phyloP scores from a whole-genome alignment of 2,329 filamentous ascomycete genomes.

The Atkinsonella texensis region DNA sequence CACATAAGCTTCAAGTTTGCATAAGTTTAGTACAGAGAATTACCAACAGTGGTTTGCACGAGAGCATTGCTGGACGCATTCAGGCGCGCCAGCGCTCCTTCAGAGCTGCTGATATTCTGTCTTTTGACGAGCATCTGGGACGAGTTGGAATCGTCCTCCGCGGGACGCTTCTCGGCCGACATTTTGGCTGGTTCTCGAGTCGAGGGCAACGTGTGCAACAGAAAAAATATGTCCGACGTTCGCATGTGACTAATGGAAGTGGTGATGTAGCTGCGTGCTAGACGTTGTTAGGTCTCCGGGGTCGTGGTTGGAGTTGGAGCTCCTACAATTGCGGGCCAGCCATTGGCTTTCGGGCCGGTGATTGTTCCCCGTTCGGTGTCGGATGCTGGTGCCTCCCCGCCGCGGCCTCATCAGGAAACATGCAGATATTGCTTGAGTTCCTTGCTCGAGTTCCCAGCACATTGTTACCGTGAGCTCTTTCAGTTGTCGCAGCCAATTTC shows the following conservation, averaged over 20 bases:
- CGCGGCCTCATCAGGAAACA: background rate
- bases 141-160: conserved; percentile 69
- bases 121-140: conserved; percentile 81
- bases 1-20: background rate
- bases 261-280: background rate
- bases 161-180: conserved; percentile 86
- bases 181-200: conserved; percentile 35
- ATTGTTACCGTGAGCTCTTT: background rate
- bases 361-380: conserved; percentile 16
- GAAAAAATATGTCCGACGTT: too few relatives aligned
- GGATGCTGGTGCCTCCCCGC: background rate
- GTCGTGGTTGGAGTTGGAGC: background rate
- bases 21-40: too few relatives aligned
- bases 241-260: background rate
- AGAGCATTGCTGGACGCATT: conserved; percentile 38
- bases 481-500: background rate
- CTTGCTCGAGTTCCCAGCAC: background rate
- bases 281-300: background rate
- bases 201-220: too few relatives aligned
- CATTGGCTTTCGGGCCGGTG: conserved; percentile 23
- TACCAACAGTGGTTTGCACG: conserved; percentile 35
- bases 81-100: conserved; percentile 35
- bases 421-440: background rate
- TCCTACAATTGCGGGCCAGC: conserved; percentile 4
- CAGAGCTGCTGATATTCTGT: conserved; percentile 52